Conservation (phyloP, 306 rosid species). For the Castanospermum australe region DNA sequence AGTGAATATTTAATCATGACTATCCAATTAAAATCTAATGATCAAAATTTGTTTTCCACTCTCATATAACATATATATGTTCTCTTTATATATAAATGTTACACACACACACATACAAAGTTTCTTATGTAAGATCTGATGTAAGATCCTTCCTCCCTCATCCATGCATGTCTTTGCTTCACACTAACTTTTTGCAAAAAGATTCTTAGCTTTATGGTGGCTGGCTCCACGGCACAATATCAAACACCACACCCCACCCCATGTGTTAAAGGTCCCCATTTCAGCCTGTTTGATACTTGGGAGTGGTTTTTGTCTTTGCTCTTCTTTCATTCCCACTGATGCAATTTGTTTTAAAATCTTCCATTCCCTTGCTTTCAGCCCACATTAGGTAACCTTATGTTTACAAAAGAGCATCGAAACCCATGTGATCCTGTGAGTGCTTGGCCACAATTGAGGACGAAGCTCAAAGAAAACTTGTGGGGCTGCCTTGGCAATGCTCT, state of each 20-base stretch:
- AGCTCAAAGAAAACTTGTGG: constrained; percentile 46
- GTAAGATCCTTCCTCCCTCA: background rate
- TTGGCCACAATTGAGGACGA: constrained; percentile 55
- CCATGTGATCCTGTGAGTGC: constrained; percentile 87
- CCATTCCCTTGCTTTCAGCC: constrained; percentile 28
- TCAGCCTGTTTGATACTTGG: constrained; percentile 57
- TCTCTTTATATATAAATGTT: too few species aligned
- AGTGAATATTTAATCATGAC: too few species aligned
- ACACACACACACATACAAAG: too few species aligned
- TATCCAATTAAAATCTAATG: too few species aligned
- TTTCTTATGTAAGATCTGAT: too few species aligned
- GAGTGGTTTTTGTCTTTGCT: constrained; percentile 62
- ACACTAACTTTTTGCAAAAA: constrained; percentile 46
- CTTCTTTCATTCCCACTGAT: constrained; percentile 63
- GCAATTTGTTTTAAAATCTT: constrained; percentile 30
- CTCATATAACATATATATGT: background rate
- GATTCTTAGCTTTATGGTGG: constrained; percentile 51
- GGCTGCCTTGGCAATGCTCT: constrained; percentile 20
- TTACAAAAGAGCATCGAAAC: constrained; percentile 51
- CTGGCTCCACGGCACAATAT: constrained; percentile 59
- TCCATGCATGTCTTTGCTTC: background rate
- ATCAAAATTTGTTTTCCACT: background rate
- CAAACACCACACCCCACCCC: constrained; percentile 66
- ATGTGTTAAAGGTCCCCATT: constrained; percentile 92
- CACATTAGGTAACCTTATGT: constrained; percentile 65